Evolutionary conservation across 1,284 basidiomycete genomes (phyloP).

Genomic region (Macrocystidia cucumis): DNA sequence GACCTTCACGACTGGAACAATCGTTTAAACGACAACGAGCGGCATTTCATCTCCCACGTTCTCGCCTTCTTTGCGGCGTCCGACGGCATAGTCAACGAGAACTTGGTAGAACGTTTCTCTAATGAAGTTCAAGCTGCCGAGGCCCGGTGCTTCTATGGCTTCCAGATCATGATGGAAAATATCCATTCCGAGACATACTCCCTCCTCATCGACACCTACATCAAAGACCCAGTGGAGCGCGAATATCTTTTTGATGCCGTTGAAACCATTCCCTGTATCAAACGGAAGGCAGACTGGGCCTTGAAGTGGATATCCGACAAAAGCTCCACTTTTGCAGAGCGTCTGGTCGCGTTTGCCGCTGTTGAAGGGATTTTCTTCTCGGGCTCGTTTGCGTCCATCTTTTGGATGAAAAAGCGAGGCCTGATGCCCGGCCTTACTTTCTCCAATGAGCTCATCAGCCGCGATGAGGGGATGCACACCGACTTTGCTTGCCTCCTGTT

Average conservation of each 20-base stretch:
- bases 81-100: constrained; percentile 98
- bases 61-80: constrained; percentile 97
- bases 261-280: constrained; percentile 90
- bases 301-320: constrained; percentile 89
- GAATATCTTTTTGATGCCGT: constrained; percentile 91
- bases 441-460: constrained; percentile 96
- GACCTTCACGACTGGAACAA: constrained; percentile 93
- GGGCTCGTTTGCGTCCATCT: constrained; percentile 90
- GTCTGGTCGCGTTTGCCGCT: constrained; percentile 94
- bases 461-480: constrained; percentile 98
- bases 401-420: constrained; percentile 99
- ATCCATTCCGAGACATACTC: constrained; percentile 98
- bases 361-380: constrained; percentile 99
- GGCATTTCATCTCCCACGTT: constrained; percentile 94
- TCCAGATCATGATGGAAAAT: constrained; percentile 99
- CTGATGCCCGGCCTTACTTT: constrained; percentile 97
- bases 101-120: constrained; percentile 92
- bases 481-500: constrained; percentile 97
- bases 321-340: constrained; percentile 81
- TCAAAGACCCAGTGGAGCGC: constrained; percentile 82
- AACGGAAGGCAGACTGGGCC: constrained; percentile 93
- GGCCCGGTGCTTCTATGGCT: constrained; percentile 97
- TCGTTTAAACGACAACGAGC: constrained; percentile 89
- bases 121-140: constrained; percentile 93
- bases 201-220: constrained; percentile 96